These are phyloP conservation scores for Fusarium irregulare DNA, from an alignment of 2,329 filamentous ascomycete species.

Conservation along the genomic window DNA sequence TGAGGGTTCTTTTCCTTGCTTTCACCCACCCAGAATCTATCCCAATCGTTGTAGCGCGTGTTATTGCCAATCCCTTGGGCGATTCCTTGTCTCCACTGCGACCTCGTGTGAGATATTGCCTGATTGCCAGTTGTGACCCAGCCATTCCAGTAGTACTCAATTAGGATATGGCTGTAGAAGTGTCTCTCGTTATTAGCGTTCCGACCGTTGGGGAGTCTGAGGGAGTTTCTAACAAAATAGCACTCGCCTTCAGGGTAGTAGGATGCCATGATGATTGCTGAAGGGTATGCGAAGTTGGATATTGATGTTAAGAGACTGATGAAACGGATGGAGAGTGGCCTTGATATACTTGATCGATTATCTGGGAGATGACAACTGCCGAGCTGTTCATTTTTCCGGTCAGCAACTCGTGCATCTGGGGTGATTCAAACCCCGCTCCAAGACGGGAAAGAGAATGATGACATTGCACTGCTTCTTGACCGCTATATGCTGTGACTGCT, in stretches of 20 bases:
- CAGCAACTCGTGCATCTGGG: background rate
- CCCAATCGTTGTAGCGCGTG: background rate
- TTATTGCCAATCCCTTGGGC: fast-evolving
- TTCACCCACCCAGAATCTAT: conserved; percentile 8
- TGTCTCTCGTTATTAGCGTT: background rate
- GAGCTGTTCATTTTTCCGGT: background rate
- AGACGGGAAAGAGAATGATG: fast-evolving
- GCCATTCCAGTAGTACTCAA: conserved; percentile 20
- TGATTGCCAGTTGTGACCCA: background rate
- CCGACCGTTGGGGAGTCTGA: background rate
- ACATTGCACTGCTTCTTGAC: background rate
- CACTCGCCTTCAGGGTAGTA: conserved; percentile 31
- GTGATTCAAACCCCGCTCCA: background rate
- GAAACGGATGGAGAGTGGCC: fast-evolving
- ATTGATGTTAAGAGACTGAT: fast-evolving
- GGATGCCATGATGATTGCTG: background rate
- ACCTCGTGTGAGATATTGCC: background rate
- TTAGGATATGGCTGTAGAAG: background rate
- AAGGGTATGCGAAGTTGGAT: no score
- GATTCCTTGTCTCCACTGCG: background rate
- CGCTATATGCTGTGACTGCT: background rate
- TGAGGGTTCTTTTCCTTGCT: background rate
- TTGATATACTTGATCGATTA: background rate
- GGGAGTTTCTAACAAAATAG: conserved; percentile 8
- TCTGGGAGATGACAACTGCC: background rate